phyloP scores from a whole-genome alignment of 2,329 filamentous ascomycete species.

The Colletotrichum magnum region DNA sequence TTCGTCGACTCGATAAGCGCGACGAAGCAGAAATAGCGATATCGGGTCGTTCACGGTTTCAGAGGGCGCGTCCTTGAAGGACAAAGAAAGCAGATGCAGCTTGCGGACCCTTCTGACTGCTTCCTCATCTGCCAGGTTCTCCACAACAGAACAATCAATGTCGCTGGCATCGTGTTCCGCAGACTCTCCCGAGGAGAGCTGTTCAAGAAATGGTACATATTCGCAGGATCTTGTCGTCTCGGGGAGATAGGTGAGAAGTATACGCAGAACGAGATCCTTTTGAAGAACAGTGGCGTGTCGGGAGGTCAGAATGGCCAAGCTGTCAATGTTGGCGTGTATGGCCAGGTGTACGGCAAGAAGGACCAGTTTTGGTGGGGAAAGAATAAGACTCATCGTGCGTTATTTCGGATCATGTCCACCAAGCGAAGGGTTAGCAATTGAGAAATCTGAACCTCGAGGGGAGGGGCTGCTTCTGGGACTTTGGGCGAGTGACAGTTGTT shows the following conservation, averaged over 20 bases:
- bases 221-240: conserved; percentile 75
- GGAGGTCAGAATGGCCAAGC: conserved; percentile 72
- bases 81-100: conserved; percentile 73
- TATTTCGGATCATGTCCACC: conserved; percentile 30
- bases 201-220: conserved; percentile 74
- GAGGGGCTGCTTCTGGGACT: neutral
- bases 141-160: conserved; percentile 70
- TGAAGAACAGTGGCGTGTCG: conserved; percentile 71
- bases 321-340: conserved; percentile 74
- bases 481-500: neutral
- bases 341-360: conserved; percentile 81
- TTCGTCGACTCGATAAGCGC: conserved; percentile 77
- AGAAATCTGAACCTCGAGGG: neutral
- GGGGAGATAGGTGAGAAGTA: conserved; percentile 83
- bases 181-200: conserved; percentile 66
- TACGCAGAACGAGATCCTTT: conserved; percentile 76
- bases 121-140: conserved; percentile 72
- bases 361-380: conserved; percentile 78
- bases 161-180: conserved; percentile 56
- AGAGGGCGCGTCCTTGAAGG: conserved; percentile 61
- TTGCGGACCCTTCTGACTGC: conserved; percentile 75
- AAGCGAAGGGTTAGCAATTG: no score
- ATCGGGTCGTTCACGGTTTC: conserved; percentile 68
- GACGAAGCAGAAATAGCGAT: conserved; percentile 75
- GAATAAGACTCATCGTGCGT: conserved; percentile 55